Evolutionary conservation across 768 basidiomycete species (phyloP).

Genomic region (Mycena haematopus): DNA sequence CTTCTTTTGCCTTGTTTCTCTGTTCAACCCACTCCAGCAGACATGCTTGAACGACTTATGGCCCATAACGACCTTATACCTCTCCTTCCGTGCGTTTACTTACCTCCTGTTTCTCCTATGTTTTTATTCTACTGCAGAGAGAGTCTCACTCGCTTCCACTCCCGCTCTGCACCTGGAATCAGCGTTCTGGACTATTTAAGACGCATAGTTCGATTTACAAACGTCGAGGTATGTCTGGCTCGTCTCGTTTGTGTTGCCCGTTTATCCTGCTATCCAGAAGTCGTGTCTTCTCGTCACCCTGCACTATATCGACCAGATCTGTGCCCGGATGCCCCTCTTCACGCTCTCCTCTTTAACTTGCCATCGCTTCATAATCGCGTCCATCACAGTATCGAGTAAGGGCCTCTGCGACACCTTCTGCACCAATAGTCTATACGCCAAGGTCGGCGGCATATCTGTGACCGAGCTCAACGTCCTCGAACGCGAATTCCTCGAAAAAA

Average conservation of each 20-base stretch:
- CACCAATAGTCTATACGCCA: conserved; percentile 93
- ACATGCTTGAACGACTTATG: conserved; percentile 96
- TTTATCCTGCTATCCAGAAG: conserved; percentile 52
- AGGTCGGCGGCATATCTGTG: conserved; percentile 93
- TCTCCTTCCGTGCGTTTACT: conserved; percentile 72
- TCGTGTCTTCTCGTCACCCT: conserved; percentile 82
- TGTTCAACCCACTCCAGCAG: conserved; percentile 58
- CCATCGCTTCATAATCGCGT: conserved; percentile 96
- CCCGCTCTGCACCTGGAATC: conserved; percentile 88
- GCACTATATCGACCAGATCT: conserved; percentile 94
- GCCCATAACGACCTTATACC: conserved; percentile 96
- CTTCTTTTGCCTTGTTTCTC: conserved; percentile 24
- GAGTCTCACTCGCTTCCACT: conserved; percentile 95
- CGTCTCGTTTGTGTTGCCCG: conserved; percentile 8
- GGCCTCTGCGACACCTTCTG: conserved; percentile 96
- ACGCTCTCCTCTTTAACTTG: conserved; percentile 95
- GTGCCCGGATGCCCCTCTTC: conserved; percentile 84
- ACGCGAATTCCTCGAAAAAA: conserved; percentile 88
- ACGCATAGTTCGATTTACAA: conserved; percentile 94
- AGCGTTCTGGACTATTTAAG: conserved; percentile 90
- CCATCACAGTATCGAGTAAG: conserved; percentile 92
- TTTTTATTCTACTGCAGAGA: conserved; percentile 56
- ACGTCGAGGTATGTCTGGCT: conserved; percentile 78
- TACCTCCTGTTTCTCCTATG: conserved; percentile 7
- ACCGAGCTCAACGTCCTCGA: conserved; percentile 94